Conservation (phyloP, 306 rosid genomes). For the Trifolium pratense region DNA sequence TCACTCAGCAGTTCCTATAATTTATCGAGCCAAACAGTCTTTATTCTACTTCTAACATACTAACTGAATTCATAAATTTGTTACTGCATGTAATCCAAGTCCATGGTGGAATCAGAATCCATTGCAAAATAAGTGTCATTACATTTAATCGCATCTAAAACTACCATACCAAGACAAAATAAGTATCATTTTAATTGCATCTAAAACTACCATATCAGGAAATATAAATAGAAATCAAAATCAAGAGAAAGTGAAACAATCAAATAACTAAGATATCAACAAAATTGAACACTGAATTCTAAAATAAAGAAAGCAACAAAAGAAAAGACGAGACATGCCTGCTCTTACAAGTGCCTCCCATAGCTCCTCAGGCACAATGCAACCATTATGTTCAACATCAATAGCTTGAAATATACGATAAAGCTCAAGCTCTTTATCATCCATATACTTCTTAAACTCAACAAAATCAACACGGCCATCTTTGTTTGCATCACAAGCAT, state of each 20-base stretch:
- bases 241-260: conserved; percentile 22
- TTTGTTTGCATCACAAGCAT: conserved; percentile 75
- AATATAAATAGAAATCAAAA: conserved; percentile 29
- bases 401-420: conserved; percentile 91
- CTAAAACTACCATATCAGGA: not conserved
- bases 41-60: not conserved
- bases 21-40: not conserved
- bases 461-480: conserved; percentile 79
- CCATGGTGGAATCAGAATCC: not conserved
- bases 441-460: conserved; percentile 88
- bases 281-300: conserved; percentile 1
- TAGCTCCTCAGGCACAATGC: conserved; percentile 92
- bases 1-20: not conserved
- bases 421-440: conserved; percentile 91
- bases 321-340: conserved; percentile 48
- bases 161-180: not conserved
- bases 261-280: conserved; percentile 13
- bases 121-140: not conserved
- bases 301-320: not conserved
- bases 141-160: conserved; percentile 15
- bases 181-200: not conserved
- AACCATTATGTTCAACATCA: conserved; percentile 89
- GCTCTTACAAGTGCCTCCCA: conserved; percentile 93
- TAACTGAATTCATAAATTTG: not conserved
- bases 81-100: not conserved